Percentiles rank a stretch among this genome's conserved stretches.
phyloP scores from a whole-genome alignment of 2,329 filamentous ascomycete genomes.

The Microdochium bolleyi region DNA sequence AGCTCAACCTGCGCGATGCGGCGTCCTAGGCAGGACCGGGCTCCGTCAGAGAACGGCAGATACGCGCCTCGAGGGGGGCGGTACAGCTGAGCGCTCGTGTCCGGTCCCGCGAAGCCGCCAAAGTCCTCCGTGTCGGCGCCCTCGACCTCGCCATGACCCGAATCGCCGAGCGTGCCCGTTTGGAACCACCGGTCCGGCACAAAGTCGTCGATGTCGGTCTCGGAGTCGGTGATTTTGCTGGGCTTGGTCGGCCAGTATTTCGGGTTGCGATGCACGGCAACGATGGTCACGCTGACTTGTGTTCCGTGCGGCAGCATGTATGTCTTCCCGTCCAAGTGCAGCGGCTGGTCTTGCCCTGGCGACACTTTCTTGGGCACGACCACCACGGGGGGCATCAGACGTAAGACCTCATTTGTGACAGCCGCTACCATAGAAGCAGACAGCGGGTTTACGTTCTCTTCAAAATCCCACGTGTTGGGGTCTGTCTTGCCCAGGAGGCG shows the following conservation, averaged over 20 bases:
- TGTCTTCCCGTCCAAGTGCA: not conserved
- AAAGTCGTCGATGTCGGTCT: slow-evolving; percentile 45
- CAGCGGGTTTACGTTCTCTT: slow-evolving; percentile 55
- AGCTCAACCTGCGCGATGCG: slow-evolving; percentile 53
- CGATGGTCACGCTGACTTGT: not conserved
- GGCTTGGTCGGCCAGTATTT: slow-evolving; percentile 11
- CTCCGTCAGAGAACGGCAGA: slow-evolving; percentile 49
- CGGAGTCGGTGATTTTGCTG: slow-evolving; percentile 14
- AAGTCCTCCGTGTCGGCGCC: slow-evolving; percentile 39
- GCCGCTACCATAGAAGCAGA: slow-evolving; percentile 65
- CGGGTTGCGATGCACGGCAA: slow-evolving; percentile 5
- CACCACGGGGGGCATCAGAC: slow-evolving; percentile 62
- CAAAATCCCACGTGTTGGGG: slow-evolving; percentile 62
- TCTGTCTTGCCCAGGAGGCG: slow-evolving; percentile 51
- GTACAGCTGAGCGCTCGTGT: slow-evolving; percentile 55
- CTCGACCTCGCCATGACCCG: slow-evolving; percentile 19
- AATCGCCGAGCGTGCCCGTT: slow-evolving; percentile 9
- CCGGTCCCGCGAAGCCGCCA: slow-evolving; percentile 47
- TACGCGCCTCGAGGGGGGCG: slow-evolving; percentile 46
- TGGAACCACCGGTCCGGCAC: slow-evolving; percentile 52
- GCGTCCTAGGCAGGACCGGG: slow-evolving; percentile 47
- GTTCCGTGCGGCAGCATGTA: not conserved
- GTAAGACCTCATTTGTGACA: slow-evolving; percentile 69
- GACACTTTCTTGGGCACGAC: slow-evolving; percentile 62
- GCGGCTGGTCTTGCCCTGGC: slow-evolving; percentile 23